These are phyloP conservation scores for Hortiboletus flavorubellus DNA, from an alignment of 768 basidiomycete species.

Conservation along the genomic window DNA sequence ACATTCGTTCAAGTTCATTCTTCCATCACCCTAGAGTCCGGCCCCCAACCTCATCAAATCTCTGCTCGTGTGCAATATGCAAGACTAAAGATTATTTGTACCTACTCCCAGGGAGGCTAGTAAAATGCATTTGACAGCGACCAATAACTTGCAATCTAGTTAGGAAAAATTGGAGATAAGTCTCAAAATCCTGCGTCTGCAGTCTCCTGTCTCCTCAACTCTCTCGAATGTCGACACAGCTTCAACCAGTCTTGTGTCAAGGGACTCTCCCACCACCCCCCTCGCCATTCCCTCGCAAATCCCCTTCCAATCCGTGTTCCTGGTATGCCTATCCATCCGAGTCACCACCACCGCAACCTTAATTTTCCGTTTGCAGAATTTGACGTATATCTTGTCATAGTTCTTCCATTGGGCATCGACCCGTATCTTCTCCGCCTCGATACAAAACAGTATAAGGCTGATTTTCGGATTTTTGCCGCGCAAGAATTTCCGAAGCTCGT, in stretches of 20 bases:
- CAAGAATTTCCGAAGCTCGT: constrained; percentile 9
- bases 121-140: not conserved
- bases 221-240: constrained; percentile 3
- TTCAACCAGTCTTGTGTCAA: constrained; percentile 3
- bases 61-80: not conserved
- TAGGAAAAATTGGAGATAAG: constrained; percentile 7
- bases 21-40: no score
- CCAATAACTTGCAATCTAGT: not conserved
- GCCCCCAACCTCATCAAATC: no score
- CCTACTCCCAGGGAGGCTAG: no score
- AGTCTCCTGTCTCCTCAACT: not conserved
- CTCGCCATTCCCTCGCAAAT: not conserved
- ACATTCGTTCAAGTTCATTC: no score
- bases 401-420: constrained; percentile 8
- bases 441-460: constrained; percentile 11
- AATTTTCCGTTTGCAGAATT: constrained; percentile 9
- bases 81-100: no score
- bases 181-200: not conserved
- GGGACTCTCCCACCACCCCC: not conserved
- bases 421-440: constrained; percentile 6
- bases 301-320: not conserved
- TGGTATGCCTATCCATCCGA: not conserved
- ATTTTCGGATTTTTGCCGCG: constrained; percentile 8
- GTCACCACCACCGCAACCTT: constrained; percentile 17
- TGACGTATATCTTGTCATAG: constrained; percentile 9